These are phyloP conservation scores for Chlamydomonas incerta DNA, from an alignment of 139 green algal species.

Conservation along the genomic window DNA sequence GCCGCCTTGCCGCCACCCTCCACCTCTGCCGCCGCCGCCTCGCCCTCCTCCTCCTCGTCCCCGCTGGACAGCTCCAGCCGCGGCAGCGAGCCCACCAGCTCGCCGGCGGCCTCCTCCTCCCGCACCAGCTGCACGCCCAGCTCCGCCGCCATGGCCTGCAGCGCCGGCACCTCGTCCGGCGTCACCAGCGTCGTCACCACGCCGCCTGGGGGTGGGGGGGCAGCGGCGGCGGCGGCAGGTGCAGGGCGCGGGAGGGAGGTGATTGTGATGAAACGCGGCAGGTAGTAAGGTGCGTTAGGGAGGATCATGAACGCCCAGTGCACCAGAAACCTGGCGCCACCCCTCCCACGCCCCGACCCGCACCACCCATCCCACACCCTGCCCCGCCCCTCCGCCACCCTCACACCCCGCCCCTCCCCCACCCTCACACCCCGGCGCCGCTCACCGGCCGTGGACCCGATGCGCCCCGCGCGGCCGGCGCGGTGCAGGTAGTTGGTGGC, in stretches of 20 bases:
- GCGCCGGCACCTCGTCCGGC: conserved; percentile 53
- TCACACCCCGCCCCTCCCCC: background rate
- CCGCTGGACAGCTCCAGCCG: background rate
- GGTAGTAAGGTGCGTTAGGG: too few relatives aligned
- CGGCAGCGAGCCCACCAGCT: conserved; percentile 28
- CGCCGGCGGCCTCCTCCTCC: conserved; percentile 34
- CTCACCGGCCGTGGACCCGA: conserved; percentile 65
- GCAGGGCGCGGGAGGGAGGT: too few relatives aligned
- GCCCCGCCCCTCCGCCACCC: background rate
- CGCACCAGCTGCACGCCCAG: conserved; percentile 60
- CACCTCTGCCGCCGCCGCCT: background rate
- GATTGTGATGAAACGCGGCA: too few relatives aligned
- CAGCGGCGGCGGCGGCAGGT: background rate
- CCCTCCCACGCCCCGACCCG: too few relatives aligned
- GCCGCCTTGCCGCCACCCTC: background rate
- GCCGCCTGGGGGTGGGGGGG: conserved; percentile 47
- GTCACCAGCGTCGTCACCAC: conserved; percentile 75
- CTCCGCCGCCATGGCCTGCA: conserved; percentile 62
- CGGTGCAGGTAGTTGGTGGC: conserved; percentile 84
- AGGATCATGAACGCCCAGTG: too few relatives aligned
- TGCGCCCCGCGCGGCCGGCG: conserved; percentile 80
- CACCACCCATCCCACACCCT: too few relatives aligned
- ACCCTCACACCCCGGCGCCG: too few relatives aligned
- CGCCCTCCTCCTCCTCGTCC: background rate
- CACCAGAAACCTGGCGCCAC: too few relatives aligned